Evolutionary conservation across 768 basidiomycete genomes (phyloP).

Genomic region (Clitopilus passeckerianus): DNA sequence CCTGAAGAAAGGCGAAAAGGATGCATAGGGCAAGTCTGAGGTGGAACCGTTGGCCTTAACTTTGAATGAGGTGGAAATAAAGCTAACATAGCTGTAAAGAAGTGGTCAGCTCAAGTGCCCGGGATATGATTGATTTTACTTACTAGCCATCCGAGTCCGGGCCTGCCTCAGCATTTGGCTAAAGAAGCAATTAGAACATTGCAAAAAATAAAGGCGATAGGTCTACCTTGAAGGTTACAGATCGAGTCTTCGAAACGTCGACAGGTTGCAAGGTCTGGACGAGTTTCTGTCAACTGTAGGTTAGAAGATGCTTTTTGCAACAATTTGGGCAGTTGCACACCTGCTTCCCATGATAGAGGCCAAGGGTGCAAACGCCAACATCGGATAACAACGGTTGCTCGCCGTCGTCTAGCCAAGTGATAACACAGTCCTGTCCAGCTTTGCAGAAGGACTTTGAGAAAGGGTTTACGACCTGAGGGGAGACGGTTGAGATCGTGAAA

Average conservation of each 20-base stretch:
- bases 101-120: background rate
- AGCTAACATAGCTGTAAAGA: slow-evolving; percentile 52
- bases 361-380: slow-evolving; percentile 52
- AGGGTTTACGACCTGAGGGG: slow-evolving; percentile 42
- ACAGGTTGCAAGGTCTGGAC: slow-evolving; percentile 53
- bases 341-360: slow-evolving; percentile 51
- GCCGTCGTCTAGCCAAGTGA: slow-evolving; percentile 67
- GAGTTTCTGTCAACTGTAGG: slow-evolving; percentile 28
- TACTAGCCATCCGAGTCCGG: slow-evolving; percentile 57
- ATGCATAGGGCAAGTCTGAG: slow-evolving; percentile 23
- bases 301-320: background rate
- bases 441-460: slow-evolving; percentile 36
- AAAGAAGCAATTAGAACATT: background rate
- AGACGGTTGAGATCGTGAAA: background rate
- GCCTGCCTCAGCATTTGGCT: slow-evolving; percentile 57
- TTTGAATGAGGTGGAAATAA: slow-evolving; percentile 33
- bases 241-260: slow-evolving; percentile 41
- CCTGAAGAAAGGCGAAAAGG: slow-evolving; percentile 56
- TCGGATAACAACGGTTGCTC: slow-evolving; percentile 34
- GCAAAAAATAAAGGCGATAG: background rate
- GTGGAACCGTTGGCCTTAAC: slow-evolving; percentile 12
- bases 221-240: slow-evolving; percentile 55
- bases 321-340: slow-evolving; percentile 21
- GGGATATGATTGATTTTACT: slow-evolving; percentile 12
- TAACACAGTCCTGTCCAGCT: slow-evolving; percentile 47